These are phyloP conservation scores for Cardamine occulta DNA, from an alignment of 345 rosid genomes.

Conservation along the genomic window DNA sequence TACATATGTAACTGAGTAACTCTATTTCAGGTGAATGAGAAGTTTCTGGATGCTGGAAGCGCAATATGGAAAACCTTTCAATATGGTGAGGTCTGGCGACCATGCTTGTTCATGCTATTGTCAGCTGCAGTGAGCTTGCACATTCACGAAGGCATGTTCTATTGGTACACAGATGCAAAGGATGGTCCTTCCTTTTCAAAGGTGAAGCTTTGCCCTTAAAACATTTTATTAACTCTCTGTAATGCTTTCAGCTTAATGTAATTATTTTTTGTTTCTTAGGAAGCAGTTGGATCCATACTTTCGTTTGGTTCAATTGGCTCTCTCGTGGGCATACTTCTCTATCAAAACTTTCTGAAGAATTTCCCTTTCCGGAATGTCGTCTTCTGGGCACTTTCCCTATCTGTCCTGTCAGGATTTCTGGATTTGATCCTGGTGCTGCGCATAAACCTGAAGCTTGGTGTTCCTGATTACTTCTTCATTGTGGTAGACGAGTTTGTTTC, in stretches of 20 bases:
- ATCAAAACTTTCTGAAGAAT: constrained; percentile 61
- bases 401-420: constrained; percentile 64
- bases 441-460: constrained; percentile 60
- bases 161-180: constrained; percentile 82
- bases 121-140: constrained; percentile 69
- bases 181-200: constrained; percentile 77
- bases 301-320: constrained; percentile 73
- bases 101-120: constrained; percentile 67
- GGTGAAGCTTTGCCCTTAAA: constrained; percentile 4
- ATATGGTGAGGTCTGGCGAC: constrained; percentile 67
- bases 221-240: not conserved
- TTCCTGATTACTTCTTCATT: constrained; percentile 70
- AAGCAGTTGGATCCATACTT: constrained; percentile 64
- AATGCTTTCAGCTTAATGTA: not conserved
- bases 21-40: constrained; percentile 56
- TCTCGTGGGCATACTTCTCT: constrained; percentile 64
- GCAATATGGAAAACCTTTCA: constrained; percentile 69
- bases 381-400: constrained; percentile 68
- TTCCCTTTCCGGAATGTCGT: constrained; percentile 58
- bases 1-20: constrained; percentile 23
- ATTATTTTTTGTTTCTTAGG: constrained; percentile 49
- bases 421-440: constrained; percentile 69
- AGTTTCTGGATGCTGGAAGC: constrained; percentile 64
- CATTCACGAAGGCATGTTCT: constrained; percentile 82
- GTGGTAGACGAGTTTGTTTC: constrained; percentile 64